Base-by-base conservation (phyloP, 495 filamentous ascomycete species). In the Coniosporium apollinis region DNA sequence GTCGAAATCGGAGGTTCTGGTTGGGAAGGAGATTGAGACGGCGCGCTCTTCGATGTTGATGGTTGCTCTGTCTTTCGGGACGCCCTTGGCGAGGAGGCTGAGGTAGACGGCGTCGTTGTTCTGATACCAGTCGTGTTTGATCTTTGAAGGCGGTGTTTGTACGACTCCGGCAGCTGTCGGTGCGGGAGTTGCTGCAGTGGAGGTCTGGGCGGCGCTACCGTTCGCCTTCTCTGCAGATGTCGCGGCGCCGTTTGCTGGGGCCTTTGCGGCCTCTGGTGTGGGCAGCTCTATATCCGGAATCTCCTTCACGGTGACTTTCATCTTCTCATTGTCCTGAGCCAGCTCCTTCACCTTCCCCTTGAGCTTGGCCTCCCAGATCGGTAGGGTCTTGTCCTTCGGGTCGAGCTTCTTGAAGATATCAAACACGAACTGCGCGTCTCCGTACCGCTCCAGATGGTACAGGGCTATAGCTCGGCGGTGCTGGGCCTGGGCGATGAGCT, bases 51-150 rank as follows among this genome's bases (percentile, higher is more conserved):
- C 59, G 28, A 82, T 66, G 11, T 79, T 70, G 24, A 72, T 48
- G 11, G 58, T 52, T 2, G 72, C 56, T 29, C 65, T 64, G 18
- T 78, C 75, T 45, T 76, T 75, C 3, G 70, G 65, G 0, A 84
- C 65, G 9, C 75, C 75, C 51, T 82, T 85, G 2, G 72, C 76
- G 34, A 81, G 72, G 6, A 87, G 59, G 0, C 73, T 74, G 37
- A 85, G 66, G 11, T 73, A 69, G 19, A 85, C 72, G 11, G 60
- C 66, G 3, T 72, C 66, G 5, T 49, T 46, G 2, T 71, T 79
- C 47, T 87, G 82, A 57, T 82, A 85, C 76, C 78, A 85, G 35
- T 86, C 82, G 45, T 84, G 69, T 8, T 79, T 66, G 39, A 84
- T 71, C 52, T 81, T 81, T 47, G 62, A 58, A 9, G 60, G 57